Percentiles rank a stretch among this genome's conserved stretches.
phyloP scores from a whole-genome alignment of 1,284 basidiomycete genomes.

The Marasmius tenuissimus region DNA sequence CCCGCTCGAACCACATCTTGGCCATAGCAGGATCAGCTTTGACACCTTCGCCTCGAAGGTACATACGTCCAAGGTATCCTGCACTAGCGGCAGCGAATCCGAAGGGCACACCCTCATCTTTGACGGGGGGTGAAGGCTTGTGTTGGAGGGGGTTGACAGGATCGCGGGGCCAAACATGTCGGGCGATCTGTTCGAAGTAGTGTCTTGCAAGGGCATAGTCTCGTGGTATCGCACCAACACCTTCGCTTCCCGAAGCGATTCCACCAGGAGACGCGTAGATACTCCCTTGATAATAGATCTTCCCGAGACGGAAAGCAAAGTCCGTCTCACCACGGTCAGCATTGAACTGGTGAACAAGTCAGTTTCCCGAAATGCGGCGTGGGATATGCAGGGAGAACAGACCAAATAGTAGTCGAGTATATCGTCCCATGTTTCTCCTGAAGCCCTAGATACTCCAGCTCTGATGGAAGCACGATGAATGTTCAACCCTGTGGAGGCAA shows the following conservation, averaged over 20 bases:
- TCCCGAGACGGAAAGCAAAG: constrained; percentile 85
- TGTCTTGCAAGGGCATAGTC: constrained; percentile 74
- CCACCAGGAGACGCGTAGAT: constrained; percentile 77
- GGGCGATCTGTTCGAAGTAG: constrained; percentile 83
- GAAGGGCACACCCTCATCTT: constrained; percentile 57
- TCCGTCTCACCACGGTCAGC: constrained; percentile 86
- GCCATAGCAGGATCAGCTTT: constrained; percentile 76
- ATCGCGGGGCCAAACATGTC: constrained; percentile 82
- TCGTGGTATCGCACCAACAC: constrained; percentile 76
- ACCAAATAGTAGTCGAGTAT: constrained; percentile 90
- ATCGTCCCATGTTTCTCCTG: constrained; percentile 91
- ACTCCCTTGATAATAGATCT: constrained; percentile 93
- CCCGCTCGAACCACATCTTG: constrained; percentile 93
- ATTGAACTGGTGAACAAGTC: constrained; percentile 66
- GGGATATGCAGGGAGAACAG: constrained; percentile 19
- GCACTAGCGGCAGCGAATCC: constrained; percentile 79
- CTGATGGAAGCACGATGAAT: constrained; percentile 75
- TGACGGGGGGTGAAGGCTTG: constrained; percentile 36
- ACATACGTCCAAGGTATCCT: constrained; percentile 90
- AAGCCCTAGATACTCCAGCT: constrained; percentile 77
- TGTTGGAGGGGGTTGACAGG: constrained; percentile 53
- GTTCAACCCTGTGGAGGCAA: constrained; percentile 82
- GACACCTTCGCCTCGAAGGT: constrained; percentile 90
- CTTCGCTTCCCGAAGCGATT: constrained; percentile 82
- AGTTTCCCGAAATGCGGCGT: constrained; percentile 8